Percentiles rank a stretch among this genome's conserved stretches.
Evolutionary conservation across 177 flowering plant species (phyloP).

Genomic region (Vitis hybrid): DNA sequence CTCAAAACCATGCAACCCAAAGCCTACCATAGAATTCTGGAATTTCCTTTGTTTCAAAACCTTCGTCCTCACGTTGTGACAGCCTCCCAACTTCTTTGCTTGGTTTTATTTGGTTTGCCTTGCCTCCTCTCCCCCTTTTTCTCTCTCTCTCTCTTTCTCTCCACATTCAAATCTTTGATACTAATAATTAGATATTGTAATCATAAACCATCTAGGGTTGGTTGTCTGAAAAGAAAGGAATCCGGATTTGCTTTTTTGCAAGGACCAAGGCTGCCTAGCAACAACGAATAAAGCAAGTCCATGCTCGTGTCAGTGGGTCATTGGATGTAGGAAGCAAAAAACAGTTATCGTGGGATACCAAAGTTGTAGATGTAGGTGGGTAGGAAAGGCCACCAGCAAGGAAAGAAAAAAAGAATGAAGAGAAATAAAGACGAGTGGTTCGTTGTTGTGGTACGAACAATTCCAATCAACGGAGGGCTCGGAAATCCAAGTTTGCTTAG

Average conservation of each 20-base stretch:
- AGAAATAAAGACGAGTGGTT: background rate
- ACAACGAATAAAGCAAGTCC: slow-evolving; percentile 26
- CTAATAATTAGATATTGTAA: slow-evolving; percentile 5
- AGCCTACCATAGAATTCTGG: slow-evolving; percentile 10
- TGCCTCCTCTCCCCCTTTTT: background rate
- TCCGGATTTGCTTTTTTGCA: slow-evolving; percentile 31
- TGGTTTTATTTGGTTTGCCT: background rate
- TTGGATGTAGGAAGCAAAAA: background rate
- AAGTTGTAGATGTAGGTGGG: background rate
- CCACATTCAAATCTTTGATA: background rate
- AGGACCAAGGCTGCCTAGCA: slow-evolving; percentile 33
- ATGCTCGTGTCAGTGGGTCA: slow-evolving; percentile 2
- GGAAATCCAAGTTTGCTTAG: slow-evolving; percentile 12
- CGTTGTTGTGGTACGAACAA: background rate
- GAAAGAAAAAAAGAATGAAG: background rate
- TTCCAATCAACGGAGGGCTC: slow-evolving; percentile 8
- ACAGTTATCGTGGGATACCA: slow-evolving; percentile 7
- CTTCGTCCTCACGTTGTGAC: background rate
- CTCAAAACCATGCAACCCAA: slow-evolving; percentile 37
- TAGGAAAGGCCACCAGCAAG: background rate
- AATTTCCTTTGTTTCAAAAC: too few relatives aligned
- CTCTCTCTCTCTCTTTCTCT: background rate
- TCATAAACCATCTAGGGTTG: slow-evolving; percentile 7
- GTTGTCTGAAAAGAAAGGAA: slow-evolving; percentile 19
- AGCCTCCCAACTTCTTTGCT: background rate